Conservation (phyloP, 2,329 filamentous ascomycete genomes). For the Stagonosporopsis cucurbitacearum region DNA sequence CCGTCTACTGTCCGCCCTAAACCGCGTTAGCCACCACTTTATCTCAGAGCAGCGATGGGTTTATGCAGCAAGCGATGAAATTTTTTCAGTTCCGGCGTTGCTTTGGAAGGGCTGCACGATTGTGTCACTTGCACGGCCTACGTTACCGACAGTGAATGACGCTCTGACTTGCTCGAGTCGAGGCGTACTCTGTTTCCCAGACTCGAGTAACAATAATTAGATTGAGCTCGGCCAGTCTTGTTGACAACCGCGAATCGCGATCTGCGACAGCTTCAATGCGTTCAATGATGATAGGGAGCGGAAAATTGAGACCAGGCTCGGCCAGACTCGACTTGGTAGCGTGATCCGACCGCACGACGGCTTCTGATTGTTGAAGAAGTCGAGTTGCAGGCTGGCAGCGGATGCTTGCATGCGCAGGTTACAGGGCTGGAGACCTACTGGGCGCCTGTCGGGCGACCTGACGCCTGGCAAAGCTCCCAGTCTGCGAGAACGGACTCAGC, state of each 20-base stretch:
- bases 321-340: neutral
- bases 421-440: slow-evolving; percentile 1
- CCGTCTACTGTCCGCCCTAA: neutral
- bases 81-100: neutral
- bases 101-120: neutral
- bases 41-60: neutral
- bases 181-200: neutral
- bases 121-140: slow-evolving; percentile 5
- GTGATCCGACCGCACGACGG: neutral
- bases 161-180: slow-evolving; percentile 1
- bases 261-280: neutral
- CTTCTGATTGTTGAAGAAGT: neutral
- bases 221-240: neutral
- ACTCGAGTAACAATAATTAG: neutral
- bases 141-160: slow-evolving; percentile 2
- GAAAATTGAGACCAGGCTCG: neutral
- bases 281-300: neutral
- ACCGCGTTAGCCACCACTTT: neutral
- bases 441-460: slow-evolving; percentile 16
- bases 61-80: slow-evolving; percentile 1
- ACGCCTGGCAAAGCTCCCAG: slow-evolving; percentile 19
- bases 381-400: neutral
- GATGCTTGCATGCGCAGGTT: slow-evolving; percentile 5
- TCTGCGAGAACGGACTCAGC: slow-evolving; percentile 22
- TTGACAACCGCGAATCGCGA: neutral